These are phyloP conservation scores for Apiotrichum montevideense DNA, from an alignment of 1,284 basidiomycete genomes.

Conservation along the genomic window DNA sequence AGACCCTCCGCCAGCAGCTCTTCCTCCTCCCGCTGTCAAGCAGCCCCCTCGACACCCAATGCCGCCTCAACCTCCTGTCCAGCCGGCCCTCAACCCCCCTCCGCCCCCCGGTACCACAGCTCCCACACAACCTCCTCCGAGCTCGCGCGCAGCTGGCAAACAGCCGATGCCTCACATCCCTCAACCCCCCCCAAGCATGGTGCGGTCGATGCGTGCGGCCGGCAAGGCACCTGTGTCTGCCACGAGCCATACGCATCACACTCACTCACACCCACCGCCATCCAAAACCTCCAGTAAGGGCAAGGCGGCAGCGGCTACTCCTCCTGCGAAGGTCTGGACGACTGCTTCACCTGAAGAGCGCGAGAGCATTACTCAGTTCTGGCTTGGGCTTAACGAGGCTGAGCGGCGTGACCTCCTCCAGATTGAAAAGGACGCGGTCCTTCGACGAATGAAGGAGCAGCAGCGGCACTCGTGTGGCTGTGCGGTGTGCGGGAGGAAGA, in stretches of 20 bases:
- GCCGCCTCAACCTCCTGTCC: conserved; percentile 29
- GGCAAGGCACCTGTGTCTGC: conserved; percentile 53
- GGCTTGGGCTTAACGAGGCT: conserved; percentile 80
- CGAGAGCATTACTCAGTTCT: conserved; percentile 95
- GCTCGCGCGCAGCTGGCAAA: conserved; percentile 67
- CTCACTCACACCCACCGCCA: conserved; percentile 46
- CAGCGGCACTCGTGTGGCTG: conserved; percentile 93
- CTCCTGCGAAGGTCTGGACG: conserved; percentile 64
- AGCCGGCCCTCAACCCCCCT: conserved; percentile 32
- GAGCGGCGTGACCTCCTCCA: conserved; percentile 86
- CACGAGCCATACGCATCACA: conserved; percentile 56
- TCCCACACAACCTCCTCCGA: conserved; percentile 52
- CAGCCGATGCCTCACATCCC: conserved; percentile 60
- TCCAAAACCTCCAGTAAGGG: conserved; percentile 29
- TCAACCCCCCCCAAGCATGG: conserved; percentile 41
- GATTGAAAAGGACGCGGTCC: conserved; percentile 93
- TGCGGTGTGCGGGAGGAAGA: conserved; percentile 94
- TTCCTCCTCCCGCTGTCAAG: conserved; percentile 34
- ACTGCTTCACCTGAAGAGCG: conserved; percentile 85
- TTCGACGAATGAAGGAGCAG: conserved; percentile 98
- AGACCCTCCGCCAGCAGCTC: conserved; percentile 40
- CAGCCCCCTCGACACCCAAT: conserved; percentile 35
- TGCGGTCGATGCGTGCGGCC: conserved; percentile 47
- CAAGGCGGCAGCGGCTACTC: conserved; percentile 31
- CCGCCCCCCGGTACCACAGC: conserved; percentile 39